phyloP scores from a whole-genome alignment of 495 filamentous ascomycete species.

The Acidomyces sp. region DNA sequence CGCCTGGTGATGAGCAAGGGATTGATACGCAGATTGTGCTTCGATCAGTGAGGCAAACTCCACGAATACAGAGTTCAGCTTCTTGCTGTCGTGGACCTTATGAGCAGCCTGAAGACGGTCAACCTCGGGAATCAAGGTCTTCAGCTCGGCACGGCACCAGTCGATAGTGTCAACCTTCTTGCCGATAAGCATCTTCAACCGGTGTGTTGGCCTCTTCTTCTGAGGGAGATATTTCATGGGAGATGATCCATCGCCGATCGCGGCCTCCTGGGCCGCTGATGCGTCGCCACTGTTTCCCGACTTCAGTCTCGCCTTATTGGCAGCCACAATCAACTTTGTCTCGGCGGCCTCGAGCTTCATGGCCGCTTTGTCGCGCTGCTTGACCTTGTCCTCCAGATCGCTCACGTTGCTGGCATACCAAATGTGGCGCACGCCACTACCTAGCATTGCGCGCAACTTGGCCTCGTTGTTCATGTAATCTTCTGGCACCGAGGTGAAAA shows the following conservation, averaged over 20 bases:
- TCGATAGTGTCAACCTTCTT: constrained; percentile 93
- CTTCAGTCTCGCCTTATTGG: constrained; percentile 65
- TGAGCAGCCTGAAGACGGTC: constrained; percentile 64
- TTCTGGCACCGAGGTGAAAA: constrained; percentile 75
- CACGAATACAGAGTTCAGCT: constrained; percentile 69
- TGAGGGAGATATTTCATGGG: constrained; percentile 59
- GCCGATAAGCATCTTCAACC: constrained; percentile 63
- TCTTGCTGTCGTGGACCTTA: constrained; percentile 50
- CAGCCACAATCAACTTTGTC: constrained; percentile 70
- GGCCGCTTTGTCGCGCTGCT: constrained; percentile 70
- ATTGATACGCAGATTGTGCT: constrained; percentile 77
- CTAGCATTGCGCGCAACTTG: constrained; percentile 67
- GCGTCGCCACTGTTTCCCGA: constrained; percentile 53
- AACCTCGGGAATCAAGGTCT: constrained; percentile 65
- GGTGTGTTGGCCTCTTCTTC: constrained; percentile 79
- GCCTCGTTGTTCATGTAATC: constrained; percentile 59
- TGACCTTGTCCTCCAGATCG: constrained; percentile 70
- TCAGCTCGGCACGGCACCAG: constrained; percentile 75
- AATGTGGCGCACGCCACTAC: constrained; percentile 62
- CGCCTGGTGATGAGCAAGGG: constrained; percentile 75
- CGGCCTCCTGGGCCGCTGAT: constrained; percentile 31
- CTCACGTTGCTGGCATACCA: constrained; percentile 76
- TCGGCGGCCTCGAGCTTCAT: constrained; percentile 82
- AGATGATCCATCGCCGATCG: constrained; percentile 33
- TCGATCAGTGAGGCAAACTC: constrained; percentile 72